Conservation (phyloP, 768 basidiomycete species). For the Hemileccinum impolitum region DNA sequence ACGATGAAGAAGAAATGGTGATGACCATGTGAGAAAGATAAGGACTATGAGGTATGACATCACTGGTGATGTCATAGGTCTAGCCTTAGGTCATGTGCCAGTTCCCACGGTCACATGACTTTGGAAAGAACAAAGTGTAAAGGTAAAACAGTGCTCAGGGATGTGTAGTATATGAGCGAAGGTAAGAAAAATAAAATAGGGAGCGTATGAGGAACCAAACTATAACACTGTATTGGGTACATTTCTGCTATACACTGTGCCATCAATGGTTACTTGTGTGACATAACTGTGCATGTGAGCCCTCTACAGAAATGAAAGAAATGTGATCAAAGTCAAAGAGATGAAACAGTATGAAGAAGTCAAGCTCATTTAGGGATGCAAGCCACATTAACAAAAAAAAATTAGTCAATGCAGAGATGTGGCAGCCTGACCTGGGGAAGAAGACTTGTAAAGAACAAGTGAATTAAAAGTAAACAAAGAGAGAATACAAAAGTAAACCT, state of each 20-base stretch:
- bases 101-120: too few relatives aligned
- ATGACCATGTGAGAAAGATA: too few relatives aligned
- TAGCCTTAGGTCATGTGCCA: too few relatives aligned
- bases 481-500: not conserved
- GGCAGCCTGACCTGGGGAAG: not conserved
- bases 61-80: too few relatives aligned
- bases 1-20: too few relatives aligned
- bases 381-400: not conserved
- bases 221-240: too few relatives aligned
- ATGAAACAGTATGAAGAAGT: not conserved
- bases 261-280: conserved; percentile 41
- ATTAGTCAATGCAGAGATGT: not conserved
- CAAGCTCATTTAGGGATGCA: conserved; percentile 4
- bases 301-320: conserved; percentile 12
- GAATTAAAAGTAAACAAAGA: not conserved
- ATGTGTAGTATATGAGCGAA: too few relatives aligned
- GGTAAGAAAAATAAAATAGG: too few relatives aligned
- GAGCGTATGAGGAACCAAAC: too few relatives aligned
- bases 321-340: not conserved
- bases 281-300: conserved; percentile 45
- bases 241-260: conserved; percentile 42
- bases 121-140: too few relatives aligned
- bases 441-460: not conserved
- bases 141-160: too few relatives aligned
- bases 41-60: too few relatives aligned